Conservation (phyloP, 768 basidiomycete species). For the Auriscalpium orientale region DNA sequence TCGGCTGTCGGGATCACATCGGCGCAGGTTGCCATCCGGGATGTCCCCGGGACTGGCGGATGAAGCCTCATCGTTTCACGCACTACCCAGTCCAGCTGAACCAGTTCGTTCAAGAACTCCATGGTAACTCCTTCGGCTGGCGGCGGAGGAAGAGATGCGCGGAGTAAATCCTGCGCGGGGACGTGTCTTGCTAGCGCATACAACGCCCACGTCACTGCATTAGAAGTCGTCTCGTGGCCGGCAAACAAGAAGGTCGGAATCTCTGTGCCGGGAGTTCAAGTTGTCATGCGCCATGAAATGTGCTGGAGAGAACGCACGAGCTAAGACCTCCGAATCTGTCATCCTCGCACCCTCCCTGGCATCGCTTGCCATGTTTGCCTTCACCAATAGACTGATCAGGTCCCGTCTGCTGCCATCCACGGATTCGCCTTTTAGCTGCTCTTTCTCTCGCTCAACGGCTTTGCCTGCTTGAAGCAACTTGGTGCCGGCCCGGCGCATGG, state of each 20-base stretch:
- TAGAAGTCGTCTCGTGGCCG: conserved; percentile 21
- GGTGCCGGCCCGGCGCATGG: conserved; percentile 43
- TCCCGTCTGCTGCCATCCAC: conserved; percentile 14
- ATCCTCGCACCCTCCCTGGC: conserved; percentile 18
- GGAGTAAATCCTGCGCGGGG: conserved; percentile 25
- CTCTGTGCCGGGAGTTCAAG: conserved; percentile 15
- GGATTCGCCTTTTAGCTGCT: neutral
- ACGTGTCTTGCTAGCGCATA: conserved; percentile 23
- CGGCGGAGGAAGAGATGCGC: conserved; percentile 24
- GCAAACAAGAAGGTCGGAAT: conserved; percentile 25
- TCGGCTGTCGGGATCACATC: conserved; percentile 23
- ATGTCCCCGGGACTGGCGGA: conserved; percentile 17
- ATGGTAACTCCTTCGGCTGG: conserved; percentile 11
- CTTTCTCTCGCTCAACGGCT: conserved; percentile 17
- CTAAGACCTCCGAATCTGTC: conserved; percentile 24
- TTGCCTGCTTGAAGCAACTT: conserved; percentile 48
- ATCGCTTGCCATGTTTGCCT: conserved; percentile 26
- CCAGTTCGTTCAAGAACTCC: conserved; percentile 23
- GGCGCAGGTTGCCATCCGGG: conserved; percentile 19
- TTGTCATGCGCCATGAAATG: neutral
- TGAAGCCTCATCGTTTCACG: conserved; percentile 23
- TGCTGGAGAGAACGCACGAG: conserved; percentile 11
- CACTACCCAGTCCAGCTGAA: conserved; percentile 27
- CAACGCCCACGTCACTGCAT: conserved; percentile 29
- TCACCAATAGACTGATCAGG: conserved; percentile 23